Percentiles rank a stretch among this genome's conserved stretches.
phyloP scores from a whole-genome alignment of 192 early-diverging fungal species.

The Chytriomyces confervae region DNA sequence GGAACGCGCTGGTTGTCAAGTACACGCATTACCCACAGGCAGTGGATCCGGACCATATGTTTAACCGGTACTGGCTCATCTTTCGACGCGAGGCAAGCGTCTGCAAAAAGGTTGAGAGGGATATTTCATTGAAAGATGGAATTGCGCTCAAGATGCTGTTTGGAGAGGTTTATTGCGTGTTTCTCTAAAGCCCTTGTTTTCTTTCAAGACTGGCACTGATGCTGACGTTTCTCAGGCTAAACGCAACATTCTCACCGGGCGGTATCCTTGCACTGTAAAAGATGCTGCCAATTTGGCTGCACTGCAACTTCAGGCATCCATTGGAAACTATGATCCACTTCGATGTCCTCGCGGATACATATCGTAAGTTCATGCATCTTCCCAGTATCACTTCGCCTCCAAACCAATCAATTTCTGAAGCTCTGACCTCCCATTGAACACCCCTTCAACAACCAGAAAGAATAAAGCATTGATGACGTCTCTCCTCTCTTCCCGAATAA shows the following conservation, averaged over 20 bases:
- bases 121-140: conserved; percentile 40
- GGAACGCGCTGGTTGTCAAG: conserved; percentile 56
- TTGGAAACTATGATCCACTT: conserved; percentile 52
- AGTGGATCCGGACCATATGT: conserved; percentile 50
- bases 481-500: conserved; percentile 25
- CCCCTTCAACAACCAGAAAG: conserved; percentile 9
- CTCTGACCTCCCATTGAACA: background rate
- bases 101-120: conserved; percentile 36
- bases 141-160: conserved; percentile 53
- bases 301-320: conserved; percentile 50
- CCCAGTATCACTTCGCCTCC: background rate
- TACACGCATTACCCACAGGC: conserved; percentile 66
- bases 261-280: conserved; percentile 56
- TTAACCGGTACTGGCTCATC: conserved; percentile 64
- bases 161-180: conserved; percentile 54
- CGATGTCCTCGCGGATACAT: conserved; percentile 53
- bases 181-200: conserved; percentile 5
- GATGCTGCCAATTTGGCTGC: conserved; percentile 55
- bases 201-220: no score
- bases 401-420: background rate
- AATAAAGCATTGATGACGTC: conserved; percentile 15
- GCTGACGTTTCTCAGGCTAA: conserved; percentile 44
- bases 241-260: conserved; percentile 56
- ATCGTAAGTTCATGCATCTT: conserved; percentile 37
- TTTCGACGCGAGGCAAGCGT: conserved; percentile 57